Evolutionary conservation across 805 yeast species (phyloP), one percentile per base, ranked within the genome.

Genomic region (Wickerhamomyces pijperi): DNA sequence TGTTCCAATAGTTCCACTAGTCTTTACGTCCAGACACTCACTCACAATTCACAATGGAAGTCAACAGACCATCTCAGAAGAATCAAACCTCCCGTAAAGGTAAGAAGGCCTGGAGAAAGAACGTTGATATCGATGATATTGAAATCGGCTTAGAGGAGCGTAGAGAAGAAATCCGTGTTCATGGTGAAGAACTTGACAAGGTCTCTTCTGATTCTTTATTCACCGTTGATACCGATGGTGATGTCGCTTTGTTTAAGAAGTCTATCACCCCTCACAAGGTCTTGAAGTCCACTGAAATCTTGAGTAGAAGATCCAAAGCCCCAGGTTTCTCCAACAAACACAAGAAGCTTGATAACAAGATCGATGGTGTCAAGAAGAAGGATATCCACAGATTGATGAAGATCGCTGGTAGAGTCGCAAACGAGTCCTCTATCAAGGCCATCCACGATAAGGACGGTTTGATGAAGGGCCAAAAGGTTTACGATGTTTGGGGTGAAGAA

Each of bases 71-170:
- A 13, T 57, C 74, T 18, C 77, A 72, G 48, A 70, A 67, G 48
- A 64, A 64, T 34, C 96, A 88, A 61, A 54, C 82, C 4, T 86
- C 96, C 7, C 72, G 97, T 54, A 92, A 92, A 65, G 95, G 95
- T 34, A 90, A 84, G 70, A 80, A 73, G 56, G 78, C 95, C 5
- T 85, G 97, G 94, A 76, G 95, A 57, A 86, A 86, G 61, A 85
- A 92, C 59, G 82, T 92, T 42, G 95, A 92, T 58, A 64, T 92
- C 16, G 77, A 75, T 19, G 96, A 86, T 46, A 66, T 92, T 36
- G 86, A 82, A 53, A 59, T 62, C 25, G 82, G 81, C 12, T 63
- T 90, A 32, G 90, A 80, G 48, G 76, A 72, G 34, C 68, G 68
- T 38, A 68, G 86, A 42, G 94, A 85, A 38, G 75, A 76, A 45